A percentile compares a stretch with the other conserved stretches of the same genome.
Conservation (phyloP, 768 basidiomycete genomes). For the Postia placenta region DNA sequence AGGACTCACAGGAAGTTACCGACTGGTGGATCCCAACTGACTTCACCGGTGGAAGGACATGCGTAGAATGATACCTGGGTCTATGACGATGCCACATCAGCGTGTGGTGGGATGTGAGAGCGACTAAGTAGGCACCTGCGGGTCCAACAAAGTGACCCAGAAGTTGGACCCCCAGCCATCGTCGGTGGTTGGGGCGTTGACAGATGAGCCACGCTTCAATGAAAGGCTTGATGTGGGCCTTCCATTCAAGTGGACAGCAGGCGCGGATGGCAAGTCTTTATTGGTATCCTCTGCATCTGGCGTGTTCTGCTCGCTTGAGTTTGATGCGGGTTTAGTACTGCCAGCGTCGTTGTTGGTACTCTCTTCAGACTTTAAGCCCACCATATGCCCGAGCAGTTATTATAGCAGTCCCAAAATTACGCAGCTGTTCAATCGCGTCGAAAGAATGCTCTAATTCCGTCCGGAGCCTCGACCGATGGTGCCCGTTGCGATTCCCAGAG, state of each 20-base stretch:
- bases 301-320: background rate
- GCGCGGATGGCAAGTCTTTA: conserved; percentile 9
- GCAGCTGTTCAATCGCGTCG: background rate
- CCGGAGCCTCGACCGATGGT: background rate
- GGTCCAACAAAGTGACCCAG: conserved; percentile 92
- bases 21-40: conserved; percentile 89
- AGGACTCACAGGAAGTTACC: conserved; percentile 87
- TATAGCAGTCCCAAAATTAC: background rate
- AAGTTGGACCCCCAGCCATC: conserved; percentile 82
- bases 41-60: conserved; percentile 87
- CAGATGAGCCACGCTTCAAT: no score
- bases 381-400: background rate
- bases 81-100: conserved; percentile 17
- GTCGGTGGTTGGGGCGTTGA: conserved; percentile 5
- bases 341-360: background rate
- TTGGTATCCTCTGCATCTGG: background rate
- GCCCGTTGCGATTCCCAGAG: background rate
- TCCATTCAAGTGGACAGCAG: conserved; percentile 24
- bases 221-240: conserved; percentile 15
- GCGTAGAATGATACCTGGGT: conserved; percentile 72
- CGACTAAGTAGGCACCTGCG: conserved; percentile 66
- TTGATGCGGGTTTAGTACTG: background rate
- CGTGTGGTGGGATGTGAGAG: no score
- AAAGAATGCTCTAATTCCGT: background rate
- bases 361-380: background rate